Evolutionary conservation across 257 asterid species (phyloP), one percentile per base, ranked within the genome.

Genomic region (Nicotiana sylvestris): DNA sequence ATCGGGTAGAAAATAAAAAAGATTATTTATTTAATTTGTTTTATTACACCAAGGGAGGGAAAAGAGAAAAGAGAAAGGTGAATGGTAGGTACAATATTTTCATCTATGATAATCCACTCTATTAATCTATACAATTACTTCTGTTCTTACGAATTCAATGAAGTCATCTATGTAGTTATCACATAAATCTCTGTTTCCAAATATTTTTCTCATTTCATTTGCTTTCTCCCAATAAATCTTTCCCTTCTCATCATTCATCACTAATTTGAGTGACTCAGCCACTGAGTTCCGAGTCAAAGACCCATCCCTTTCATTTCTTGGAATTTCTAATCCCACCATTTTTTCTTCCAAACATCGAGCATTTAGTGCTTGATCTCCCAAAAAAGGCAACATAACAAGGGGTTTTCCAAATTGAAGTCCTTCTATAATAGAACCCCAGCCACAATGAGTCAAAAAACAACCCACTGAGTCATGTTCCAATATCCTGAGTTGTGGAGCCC

Each of bases 401-500:
- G 89, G 85, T 8, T 39, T 67, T 9, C 89, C 91, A 13, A 84
- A 64, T 43, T 11, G 27, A 11, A 88, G 82, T 17, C 86, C 89
- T 78, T 85, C 91, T 3, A 80, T 85, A 5, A 78, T 46, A 0
- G 88, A 86, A 60, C 89, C 65, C 89, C 89, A 83, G 83, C 21
- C 72, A 30, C 72, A 66, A 30, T 66, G 72, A 66, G 72, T 66
- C 46, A 66, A 30, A n/a, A 66, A 78, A 6, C 82, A 83, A 1
- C 87, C 89, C 0, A 88, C 76, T 1, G 89, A 81, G 6, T 77
- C 87, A 77, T 86, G 87, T 33, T 82, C 17, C 35, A 84, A 46
- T 67, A 81, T 82, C 58, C n/a, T 79, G 5, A 81, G 82, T 58
- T 88, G 91, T 9, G 89, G 86, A 0, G 86, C 85, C 88, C 91